Evolutionary conservation across 345 rosid species (phyloP).

Genomic region (Nasturtium officinale): DNA sequence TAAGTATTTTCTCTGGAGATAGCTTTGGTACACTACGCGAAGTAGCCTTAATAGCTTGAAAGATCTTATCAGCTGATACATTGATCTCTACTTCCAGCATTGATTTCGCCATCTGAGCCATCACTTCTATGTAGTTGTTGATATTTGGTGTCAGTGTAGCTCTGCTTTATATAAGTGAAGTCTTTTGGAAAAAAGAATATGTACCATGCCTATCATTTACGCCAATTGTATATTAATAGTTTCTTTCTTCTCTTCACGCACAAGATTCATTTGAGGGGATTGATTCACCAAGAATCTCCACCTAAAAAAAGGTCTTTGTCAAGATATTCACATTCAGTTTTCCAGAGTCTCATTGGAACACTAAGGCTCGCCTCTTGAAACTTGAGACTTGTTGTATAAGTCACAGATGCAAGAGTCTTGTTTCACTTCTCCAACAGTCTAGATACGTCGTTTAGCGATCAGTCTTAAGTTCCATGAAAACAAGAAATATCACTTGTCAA

Average conservation of each 20-base stretch:
- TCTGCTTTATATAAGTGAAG: constrained; percentile 26
- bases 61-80: constrained; percentile 36
- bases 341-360: not conserved
- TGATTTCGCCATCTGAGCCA: constrained; percentile 35
- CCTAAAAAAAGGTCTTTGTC: not conserved
- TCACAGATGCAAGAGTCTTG: not conserved
- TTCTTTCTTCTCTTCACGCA: constrained; percentile 9
- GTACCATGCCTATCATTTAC: constrained; percentile 33
- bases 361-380: not conserved
- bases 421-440: constrained; percentile 15
- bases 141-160: constrained; percentile 6
- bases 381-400: too few relatives aligned
- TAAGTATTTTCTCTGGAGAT: constrained; percentile 38
- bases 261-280: constrained; percentile 4
- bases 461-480: not conserved
- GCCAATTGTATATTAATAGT: too few relatives aligned
- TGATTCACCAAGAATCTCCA: constrained; percentile 26
- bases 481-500: not conserved
- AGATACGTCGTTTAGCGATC: not conserved
- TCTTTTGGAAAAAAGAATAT: constrained; percentile 2
- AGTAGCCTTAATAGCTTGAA: constrained; percentile 36
- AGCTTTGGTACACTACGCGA: constrained; percentile 36
- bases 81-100: constrained; percentile 32
- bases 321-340: not conserved
- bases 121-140: not conserved